Base-by-base conservation (phyloP, 345 rosid species). In the Hibiscus trionum region DNA sequence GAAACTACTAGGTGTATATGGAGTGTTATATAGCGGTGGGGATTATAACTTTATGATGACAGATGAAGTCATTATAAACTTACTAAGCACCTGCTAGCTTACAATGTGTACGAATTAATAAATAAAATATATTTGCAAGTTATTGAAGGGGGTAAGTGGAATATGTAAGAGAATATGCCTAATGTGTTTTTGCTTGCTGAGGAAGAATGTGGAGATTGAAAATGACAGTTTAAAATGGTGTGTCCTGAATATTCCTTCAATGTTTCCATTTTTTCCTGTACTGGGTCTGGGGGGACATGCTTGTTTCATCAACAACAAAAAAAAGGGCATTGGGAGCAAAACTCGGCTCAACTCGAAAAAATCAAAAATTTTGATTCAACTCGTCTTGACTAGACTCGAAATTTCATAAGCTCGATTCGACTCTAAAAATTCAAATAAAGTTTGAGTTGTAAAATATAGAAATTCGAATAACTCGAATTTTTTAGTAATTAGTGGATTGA, bases 131-230 rank as follows among this genome's bases (percentile, higher is more conserved):
- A 4, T 10, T 15, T 17, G 37, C 67, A 4, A 9, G 37, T 50
- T 50, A 31, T 42, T 35, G 37, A n/a, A 10, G 5, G 61, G 61
- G 31, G 0, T 21, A 21, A 57, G 21, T 42, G 44, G 62, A 69
- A 52, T 47, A 39, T 21, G 16, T 61, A 26, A n/a, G 56, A 66
- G 82, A 63, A 79, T 77, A 69, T 79, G 65, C 77, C 76, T 72
- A 37, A 60, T 61, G 76, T 47, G 66, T 49, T 49, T 12, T 42
- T 56, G 17, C 42, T 65, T 39, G 35, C 21, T 29, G n/a, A 5
- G 14, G 24, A 79, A 53, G 50, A 17, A 26, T 21, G 47, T 6
- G 50, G 50, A 12, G 39, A 1, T 11, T 63, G 82, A 75, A 69
- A 70, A 61, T 42, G 84, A 72, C 78, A 66, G 29, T 66, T 9